These are phyloP conservation scores for Saccharomyces hybrid DNA, from an alignment of 1,139 yeast genomes.

Conservation along the genomic window DNA sequence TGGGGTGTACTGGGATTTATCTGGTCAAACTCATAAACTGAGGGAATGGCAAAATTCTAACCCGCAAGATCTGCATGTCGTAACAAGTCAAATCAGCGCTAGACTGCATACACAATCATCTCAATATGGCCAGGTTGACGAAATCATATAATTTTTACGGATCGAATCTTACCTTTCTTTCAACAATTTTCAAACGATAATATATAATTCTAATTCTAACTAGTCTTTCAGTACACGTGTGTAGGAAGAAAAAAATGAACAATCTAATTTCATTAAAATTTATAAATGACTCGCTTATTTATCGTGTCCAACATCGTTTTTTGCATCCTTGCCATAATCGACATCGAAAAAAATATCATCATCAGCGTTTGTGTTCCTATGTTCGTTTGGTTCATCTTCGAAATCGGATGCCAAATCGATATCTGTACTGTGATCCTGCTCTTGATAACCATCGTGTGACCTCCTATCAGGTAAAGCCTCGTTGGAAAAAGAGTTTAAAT, in stretches of 20 bases:
- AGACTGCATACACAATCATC: constrained; percentile 12
- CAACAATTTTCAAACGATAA: neutral
- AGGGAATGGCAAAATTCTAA: constrained; percentile 63
- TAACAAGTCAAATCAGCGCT: constrained; percentile 48
- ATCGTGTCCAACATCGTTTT: no score
- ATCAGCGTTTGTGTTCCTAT: neutral
- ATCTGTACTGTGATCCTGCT: neutral
- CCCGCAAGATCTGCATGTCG: constrained; percentile 65
- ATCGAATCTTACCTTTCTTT: neutral
- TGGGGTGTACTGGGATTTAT: constrained; percentile 76
- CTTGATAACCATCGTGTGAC: neutral
- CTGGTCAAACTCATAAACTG: constrained; percentile 66
- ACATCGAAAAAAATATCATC: neutral
- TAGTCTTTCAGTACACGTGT: neutral
- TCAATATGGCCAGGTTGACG: constrained; percentile 1
- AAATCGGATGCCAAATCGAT: neutral
- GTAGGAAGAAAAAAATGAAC: neutral
- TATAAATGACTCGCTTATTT: neutral
- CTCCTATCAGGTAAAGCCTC: neutral
- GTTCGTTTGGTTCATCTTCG: neutral
- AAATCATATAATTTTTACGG: neutral
- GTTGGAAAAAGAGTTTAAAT: constrained; percentile 41
- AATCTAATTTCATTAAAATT: neutral
- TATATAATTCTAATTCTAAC: neutral
- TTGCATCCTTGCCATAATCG: neutral